These are phyloP conservation scores for Cokeromyces recurvatus DNA, from an alignment of 371 early-diverging fungal species.

Conservation along the genomic window DNA sequence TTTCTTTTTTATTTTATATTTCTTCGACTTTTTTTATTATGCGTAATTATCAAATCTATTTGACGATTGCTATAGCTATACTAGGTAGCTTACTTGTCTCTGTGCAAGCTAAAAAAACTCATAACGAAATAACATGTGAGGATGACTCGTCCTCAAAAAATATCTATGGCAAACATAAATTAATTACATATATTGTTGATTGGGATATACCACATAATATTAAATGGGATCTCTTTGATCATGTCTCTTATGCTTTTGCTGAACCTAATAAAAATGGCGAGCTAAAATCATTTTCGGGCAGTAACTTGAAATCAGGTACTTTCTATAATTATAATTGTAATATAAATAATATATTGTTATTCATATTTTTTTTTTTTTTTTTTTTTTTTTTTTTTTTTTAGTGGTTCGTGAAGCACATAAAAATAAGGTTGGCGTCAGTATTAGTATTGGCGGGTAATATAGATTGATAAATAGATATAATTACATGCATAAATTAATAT, in stretches of 20 bases:
- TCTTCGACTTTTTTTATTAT: too few relatives aligned
- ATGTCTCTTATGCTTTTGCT: slow-evolving; percentile 34
- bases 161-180: slow-evolving; percentile 4
- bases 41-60: too few relatives aligned
- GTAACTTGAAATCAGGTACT: slow-evolving; percentile 2
- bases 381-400: not conserved
- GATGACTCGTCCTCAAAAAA: not conserved
- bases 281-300: slow-evolving; percentile 15
- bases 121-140: too few relatives aligned
- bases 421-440: slow-evolving; percentile 28
- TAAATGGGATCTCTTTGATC: slow-evolving; percentile 34
- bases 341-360: not conserved
- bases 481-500: not conserved
- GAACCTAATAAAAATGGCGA: slow-evolving; percentile 23
- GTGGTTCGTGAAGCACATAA: slow-evolving; percentile 38
- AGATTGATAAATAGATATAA: not conserved
- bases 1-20: too few relatives aligned
- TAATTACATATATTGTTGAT: slow-evolving; percentile 34
- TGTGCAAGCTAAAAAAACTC: too few relatives aligned
- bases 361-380: not conserved
- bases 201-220: slow-evolving; percentile 35
- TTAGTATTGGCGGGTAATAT: slow-evolving; percentile 44
- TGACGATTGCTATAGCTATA: too few relatives aligned
- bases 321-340: not conserved
- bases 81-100: too few relatives aligned